Evolutionary conservation across 805 yeast genomes (phyloP), one percentile per base, ranked within the genome.

Genomic region (Tetrapisispora nanseiensis): DNA sequence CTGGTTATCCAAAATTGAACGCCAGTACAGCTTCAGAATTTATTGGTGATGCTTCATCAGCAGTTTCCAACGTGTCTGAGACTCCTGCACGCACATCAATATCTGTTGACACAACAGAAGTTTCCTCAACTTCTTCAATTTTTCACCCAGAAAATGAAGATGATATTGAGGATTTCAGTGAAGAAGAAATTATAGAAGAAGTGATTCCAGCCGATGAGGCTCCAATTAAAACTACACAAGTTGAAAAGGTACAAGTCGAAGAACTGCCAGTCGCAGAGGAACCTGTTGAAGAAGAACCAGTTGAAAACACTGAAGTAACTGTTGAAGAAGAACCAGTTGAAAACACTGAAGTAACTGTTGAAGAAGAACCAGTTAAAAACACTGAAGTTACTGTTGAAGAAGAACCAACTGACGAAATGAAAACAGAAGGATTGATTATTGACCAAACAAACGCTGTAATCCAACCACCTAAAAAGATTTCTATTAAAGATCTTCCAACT

Each of bases 401-500:
- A 28, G 35, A 29, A 8, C 31, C 45, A 9, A 44, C 39, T 13
- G 40, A 46, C 12, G 40, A 43, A 24, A 10, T 18, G 6, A 18
- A 13, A 21, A 23, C 33, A 12, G 40, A 35, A n/a, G 44, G 31
- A 33, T 29, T 27, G 8, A 16, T 40, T 23, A 29, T 34, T 21
- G 40, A 30, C 11, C 33, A 31, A 23, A 41, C 26, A 3, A 40
- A 41, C 6, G 28, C 30, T 24, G 39, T 28, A 12, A 12, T 21
- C 18, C 33, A 34, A 23, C 48, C 48, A 18, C 51, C 46, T 28
- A 51, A 46, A 15, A 37, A 49, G 33, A 50, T 52, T 2, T 48
- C 54, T 19, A 40, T 51, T 33, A 53, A 68, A 24, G 78, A 80
- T 6, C 78, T 78, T 62, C 87, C 87, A 9, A 69, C 80, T 16